Evolutionary conservation across 192 early-diverging fungal genomes (phyloP), one percentile per base, ranked within the genome.

Genomic region (Backusella psychrophila): DNA sequence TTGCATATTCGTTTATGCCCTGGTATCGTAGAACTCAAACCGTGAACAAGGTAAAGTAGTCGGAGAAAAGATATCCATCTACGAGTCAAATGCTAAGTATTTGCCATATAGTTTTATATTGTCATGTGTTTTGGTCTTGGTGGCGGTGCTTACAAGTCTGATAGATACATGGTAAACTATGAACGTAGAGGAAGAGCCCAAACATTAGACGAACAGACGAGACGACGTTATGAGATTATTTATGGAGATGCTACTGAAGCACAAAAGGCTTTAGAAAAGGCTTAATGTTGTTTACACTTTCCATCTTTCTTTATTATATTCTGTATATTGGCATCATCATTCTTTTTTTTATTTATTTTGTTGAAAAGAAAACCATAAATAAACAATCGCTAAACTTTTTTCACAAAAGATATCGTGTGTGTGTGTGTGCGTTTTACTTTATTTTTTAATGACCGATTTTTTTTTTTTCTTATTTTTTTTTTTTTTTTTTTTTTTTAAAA

Each of bases 131-230:
- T 80, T 52, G 78, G 36, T 11, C 44, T 83, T 6, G 82, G 82
- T 73, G 82, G 82, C 15, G 82, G 82, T n/a, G 78, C 82, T 42
- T 79, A 83, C 31, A 77, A 75, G 26, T 75, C 76, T 41, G 82
- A 83, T 72, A 68, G 82, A 34, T 83, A 83, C 31, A 77, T 83
- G 78, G 82, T 83, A 4, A 66, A 83, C 3, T 83, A 71, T 42
- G 82, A 83, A 39, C 78, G 82, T 33, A 76, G 82, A 53, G 82
- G 82, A 6, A 73, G 82, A 41, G 75, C 76, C 14, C 65, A 77
- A 19, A 70, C 74, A 53, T 68, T 83, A 29, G 82, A 79, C 35
- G 75, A 63, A 53, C 65, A 73, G 15, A 83, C 76, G 0, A 79
- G 78, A 36, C 68, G 69, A 52, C 56, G 78, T 66, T 83, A 80